Evolutionary conservation across 495 filamentous ascomycete species (phyloP).

Genomic region (Bombardia bombarda): DNA sequence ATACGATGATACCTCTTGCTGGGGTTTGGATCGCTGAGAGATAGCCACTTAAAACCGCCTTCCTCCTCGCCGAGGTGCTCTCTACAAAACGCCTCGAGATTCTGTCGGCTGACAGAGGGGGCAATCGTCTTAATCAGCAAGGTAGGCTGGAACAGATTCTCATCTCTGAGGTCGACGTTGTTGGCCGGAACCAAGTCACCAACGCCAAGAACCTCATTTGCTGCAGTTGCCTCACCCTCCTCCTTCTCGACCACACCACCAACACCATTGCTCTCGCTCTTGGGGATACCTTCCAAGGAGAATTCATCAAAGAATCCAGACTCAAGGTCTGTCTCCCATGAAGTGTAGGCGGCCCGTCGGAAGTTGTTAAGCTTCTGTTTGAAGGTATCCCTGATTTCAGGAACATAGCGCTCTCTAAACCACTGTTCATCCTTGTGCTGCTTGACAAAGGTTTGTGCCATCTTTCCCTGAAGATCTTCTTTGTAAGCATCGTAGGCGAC

Average conservation of each 20-base stretch:
- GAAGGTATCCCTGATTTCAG: constrained; percentile 65
- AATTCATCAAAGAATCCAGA: constrained; percentile 86
- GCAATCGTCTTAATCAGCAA: constrained; percentile 97
- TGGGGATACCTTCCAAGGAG: constrained; percentile 89
- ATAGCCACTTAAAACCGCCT: constrained; percentile 85
- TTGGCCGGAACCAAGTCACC: constrained; percentile 76
- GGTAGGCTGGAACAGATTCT: constrained; percentile 75
- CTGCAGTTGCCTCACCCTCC: constrained; percentile 83
- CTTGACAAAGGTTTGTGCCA: constrained; percentile 81
- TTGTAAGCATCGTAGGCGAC: constrained; percentile 90
- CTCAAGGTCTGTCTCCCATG: constrained; percentile 81
- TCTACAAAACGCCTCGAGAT: constrained; percentile 85
- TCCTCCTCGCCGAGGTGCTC: constrained; percentile 81
- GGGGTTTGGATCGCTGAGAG: constrained; percentile 92
- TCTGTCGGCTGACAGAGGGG: constrained; percentile 88
- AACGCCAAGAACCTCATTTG: constrained; percentile 86
- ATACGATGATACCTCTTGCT: constrained; percentile 96
- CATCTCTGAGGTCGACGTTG: constrained; percentile 76
- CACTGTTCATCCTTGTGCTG: constrained; percentile 91
- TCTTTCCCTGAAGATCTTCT: constrained; percentile 83
- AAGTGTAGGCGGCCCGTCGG: constrained; percentile 61
- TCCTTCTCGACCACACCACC: constrained; percentile 88
- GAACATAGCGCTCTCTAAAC: constrained; percentile 93
- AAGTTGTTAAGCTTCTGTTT: constrained; percentile 64
- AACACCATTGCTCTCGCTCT: constrained; percentile 80